Evolutionary conservation across 768 basidiomycete genomes (phyloP), one percentile per base, ranked within the genome.

Genomic region (Gymnopilus junonius): DNA sequence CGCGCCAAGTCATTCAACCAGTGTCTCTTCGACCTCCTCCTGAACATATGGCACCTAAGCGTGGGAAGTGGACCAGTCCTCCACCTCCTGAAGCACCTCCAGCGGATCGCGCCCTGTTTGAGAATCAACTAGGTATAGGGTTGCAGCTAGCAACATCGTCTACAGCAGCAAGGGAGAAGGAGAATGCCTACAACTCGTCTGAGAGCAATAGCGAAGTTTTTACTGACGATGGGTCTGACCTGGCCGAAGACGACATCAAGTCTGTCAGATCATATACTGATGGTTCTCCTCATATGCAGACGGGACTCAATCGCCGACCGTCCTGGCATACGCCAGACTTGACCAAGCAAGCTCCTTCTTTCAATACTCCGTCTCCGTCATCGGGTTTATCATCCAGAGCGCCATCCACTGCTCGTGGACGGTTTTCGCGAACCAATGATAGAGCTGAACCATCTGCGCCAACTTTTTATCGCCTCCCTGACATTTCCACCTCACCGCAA

Each of bases 1-100:
- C 71, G 42, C 78, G 75, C 56, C 67, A 72, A 35, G 63, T 69
- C 23, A 63, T 70, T 31, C 66, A 76, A 63, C 74, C 67, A 39
- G 69, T 67, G 20, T 70, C 65, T 20, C 68, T 78, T 50, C 82
- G 82, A 15, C 79, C 83, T 8, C 86, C 83, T 43, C 87, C 88
- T 2, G 88, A 88, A 61, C 90, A 92, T 67, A 92, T 93, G 93
- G 92, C 90, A 17, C 90, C 93, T 1, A 89, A 83, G 70, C 85
- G 92, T 31, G 80, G 84, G 32, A 90, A 91, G 74, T 94, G 92
- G 93, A 94, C 92, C 2, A 93, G 91, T 66, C 92, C 92, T 8
- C 92, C 93, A 25, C 91, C 92, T 3, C 85, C 88, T 1, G 90
- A 90, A 68, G 93, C 92, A 1, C 81, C 92, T 0, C 80, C 84